These are phyloP conservation scores for Coelastrella sp. DNA, from an alignment of 139 green algal genomes.

Conservation along the genomic window DNA sequence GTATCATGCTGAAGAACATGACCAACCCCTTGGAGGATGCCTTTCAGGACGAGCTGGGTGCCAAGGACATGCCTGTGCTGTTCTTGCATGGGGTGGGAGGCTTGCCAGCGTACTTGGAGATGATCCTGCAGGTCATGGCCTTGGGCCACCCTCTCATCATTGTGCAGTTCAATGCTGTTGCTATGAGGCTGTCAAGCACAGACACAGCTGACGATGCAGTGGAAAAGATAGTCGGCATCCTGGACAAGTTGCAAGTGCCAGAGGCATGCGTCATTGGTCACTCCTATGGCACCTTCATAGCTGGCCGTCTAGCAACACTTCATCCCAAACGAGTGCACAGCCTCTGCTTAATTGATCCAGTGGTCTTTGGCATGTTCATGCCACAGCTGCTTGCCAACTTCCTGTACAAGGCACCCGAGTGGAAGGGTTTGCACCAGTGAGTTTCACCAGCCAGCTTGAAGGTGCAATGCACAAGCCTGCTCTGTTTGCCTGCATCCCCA, in stretches of 20 bases:
- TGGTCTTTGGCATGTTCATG: conserved; percentile 51
- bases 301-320: conserved; percentile 7
- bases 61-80: conserved; percentile 43
- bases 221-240: conserved; percentile 1
- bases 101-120: conserved; percentile 44
- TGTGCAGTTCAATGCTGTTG: conserved; percentile 58
- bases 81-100: conserved; percentile 49
- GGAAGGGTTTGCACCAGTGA: conserved; percentile 43
- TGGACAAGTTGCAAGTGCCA: conserved; percentile 39
- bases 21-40: conserved; percentile 33
- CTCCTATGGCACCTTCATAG: conserved; percentile 47
- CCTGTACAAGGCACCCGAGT: conserved; percentile 31
- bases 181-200: conserved; percentile 47
- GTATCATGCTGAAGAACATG: conserved; percentile 30
- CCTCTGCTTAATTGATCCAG: conserved; percentile 47
- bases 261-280: conserved; percentile 43
- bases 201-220: conserved; percentile 29
- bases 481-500: neutral
- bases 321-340: conserved; percentile 20
- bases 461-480: neutral
- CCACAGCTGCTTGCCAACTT: conserved; percentile 44
- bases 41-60: neutral
- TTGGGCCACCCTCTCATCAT: conserved; percentile 51
- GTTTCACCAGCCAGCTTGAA: neutral
- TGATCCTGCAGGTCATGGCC: conserved; percentile 46